Evolutionary conservation across 768 basidiomycete genomes (phyloP).

Genomic region (Lactifluus echinatus): DNA sequence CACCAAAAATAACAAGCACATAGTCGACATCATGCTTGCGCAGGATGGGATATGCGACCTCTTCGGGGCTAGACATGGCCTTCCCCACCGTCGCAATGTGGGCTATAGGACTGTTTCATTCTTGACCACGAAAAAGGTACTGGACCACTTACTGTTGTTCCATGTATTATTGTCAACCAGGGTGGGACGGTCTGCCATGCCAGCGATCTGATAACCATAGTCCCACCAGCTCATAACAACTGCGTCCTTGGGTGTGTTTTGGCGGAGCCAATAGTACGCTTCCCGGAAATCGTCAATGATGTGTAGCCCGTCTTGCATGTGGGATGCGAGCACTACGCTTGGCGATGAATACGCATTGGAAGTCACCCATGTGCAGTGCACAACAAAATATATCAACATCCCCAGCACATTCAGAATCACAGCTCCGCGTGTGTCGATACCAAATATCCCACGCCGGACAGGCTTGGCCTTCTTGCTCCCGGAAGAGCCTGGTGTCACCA

Average conservation of each 20-base stretch:
- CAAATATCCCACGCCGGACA: slow-evolving; percentile 60
- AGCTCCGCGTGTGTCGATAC: slow-evolving; percentile 70
- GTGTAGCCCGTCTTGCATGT: slow-evolving; percentile 75
- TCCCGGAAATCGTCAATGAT: slow-evolving; percentile 99
- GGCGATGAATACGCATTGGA: slow-evolving; percentile 94
- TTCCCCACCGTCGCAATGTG: slow-evolving; percentile 99
- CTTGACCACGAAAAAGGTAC: not conserved
- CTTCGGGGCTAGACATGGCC: slow-evolving; percentile 91
- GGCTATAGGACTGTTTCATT: slow-evolving; percentile 36
- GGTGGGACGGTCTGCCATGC: slow-evolving; percentile 95
- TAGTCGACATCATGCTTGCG: slow-evolving; percentile 97
- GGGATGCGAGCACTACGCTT: slow-evolving; percentile 86
- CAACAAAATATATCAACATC: slow-evolving; percentile 83
- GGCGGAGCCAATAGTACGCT: slow-evolving; percentile 97
- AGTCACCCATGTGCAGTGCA: slow-evolving; percentile 97
- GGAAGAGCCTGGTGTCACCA: slow-evolving; percentile 7
- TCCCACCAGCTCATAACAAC: slow-evolving; percentile 99
- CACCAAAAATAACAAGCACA: slow-evolving; percentile 95
- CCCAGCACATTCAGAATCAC: slow-evolving; percentile 68
- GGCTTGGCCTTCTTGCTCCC: slow-evolving; percentile 28
- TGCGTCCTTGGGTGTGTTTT: slow-evolving; percentile 86
- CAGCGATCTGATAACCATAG: slow-evolving; percentile 98
- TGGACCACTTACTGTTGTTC: slow-evolving; percentile 84
- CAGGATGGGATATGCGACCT: slow-evolving; percentile 94
- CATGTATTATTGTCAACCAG: slow-evolving; percentile 99